These are phyloP conservation scores for Myriosclerotinia scirpicola DNA, from an alignment of 2,329 filamentous ascomycete genomes.

Conservation along the genomic window DNA sequence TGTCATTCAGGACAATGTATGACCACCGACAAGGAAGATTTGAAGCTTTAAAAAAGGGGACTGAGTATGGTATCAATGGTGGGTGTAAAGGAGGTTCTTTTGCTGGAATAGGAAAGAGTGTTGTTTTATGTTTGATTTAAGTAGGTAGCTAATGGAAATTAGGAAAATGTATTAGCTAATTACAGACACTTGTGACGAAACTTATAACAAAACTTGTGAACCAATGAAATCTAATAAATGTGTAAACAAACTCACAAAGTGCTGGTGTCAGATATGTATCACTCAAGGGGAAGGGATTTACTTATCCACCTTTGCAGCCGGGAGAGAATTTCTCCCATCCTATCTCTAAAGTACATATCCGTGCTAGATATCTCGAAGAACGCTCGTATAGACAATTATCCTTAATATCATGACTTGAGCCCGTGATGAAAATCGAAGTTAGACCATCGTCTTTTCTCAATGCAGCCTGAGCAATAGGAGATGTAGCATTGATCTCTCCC, in stretches of 20 bases:
- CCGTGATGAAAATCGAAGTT: not conserved
- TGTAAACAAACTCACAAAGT: too few species aligned
- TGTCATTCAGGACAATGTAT: constrained; percentile 9
- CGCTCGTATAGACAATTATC: not conserved
- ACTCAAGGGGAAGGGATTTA: not conserved
- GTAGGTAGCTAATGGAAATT: not conserved
- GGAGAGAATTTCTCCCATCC: not conserved
- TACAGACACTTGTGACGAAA: not conserved
- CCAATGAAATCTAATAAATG: not conserved
- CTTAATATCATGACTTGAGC: not conserved
- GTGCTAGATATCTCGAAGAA: not conserved
- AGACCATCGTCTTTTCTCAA: not conserved
- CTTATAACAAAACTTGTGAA: not conserved
- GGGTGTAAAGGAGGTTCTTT: not conserved
- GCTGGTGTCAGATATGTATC: not conserved
- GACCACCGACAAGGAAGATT: not conserved
- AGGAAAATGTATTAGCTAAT: not conserved
- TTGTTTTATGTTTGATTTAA: not conserved
- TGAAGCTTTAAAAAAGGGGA: not conserved
- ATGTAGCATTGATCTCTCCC: too few species aligned
- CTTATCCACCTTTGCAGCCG: not conserved
- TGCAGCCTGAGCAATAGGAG: not conserved
- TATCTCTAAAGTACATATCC: not conserved
- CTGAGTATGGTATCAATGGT: not conserved
- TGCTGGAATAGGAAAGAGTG: not conserved